These are phyloP conservation scores for Dacryopinax spathularia DNA, from an alignment of 768 basidiomycete species.

Conservation along the genomic window DNA sequence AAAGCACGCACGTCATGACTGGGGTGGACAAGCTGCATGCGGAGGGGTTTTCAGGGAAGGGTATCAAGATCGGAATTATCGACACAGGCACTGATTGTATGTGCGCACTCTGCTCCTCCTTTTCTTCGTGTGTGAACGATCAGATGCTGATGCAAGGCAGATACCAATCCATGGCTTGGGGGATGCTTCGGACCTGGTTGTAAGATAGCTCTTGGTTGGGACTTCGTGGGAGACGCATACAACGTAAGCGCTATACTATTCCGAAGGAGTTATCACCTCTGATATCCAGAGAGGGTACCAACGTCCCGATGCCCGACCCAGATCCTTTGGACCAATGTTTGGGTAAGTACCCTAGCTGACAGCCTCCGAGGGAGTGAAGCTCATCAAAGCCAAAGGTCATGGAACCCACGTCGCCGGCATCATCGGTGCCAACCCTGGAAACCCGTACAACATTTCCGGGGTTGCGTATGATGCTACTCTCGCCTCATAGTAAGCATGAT, in stretches of 20 bases:
- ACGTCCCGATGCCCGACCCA: slow-evolving; percentile 36
- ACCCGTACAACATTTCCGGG: slow-evolving; percentile 52
- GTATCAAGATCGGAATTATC: slow-evolving; percentile 53
- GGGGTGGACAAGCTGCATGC: slow-evolving; percentile 55
- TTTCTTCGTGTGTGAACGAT: background rate
- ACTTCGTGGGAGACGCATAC: slow-evolving; percentile 45
- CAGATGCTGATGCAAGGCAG: slow-evolving; percentile 23
- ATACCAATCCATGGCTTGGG: slow-evolving; percentile 41
- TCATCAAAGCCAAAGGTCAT: too few relatives aligned
- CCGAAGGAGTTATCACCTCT: too few relatives aligned
- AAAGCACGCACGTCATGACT: slow-evolving; percentile 42
- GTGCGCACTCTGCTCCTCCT: slow-evolving; percentile 5
- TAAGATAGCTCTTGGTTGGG: slow-evolving; percentile 39
- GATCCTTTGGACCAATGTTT: slow-evolving; percentile 42
- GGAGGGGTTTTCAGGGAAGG: slow-evolving; percentile 44
- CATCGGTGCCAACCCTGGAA: slow-evolving; percentile 45
- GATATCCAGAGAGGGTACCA: slow-evolving; percentile 22
- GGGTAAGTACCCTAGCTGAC: background rate
- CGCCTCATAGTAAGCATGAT: slow-evolving; percentile 30
- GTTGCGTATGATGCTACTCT: slow-evolving; percentile 50
- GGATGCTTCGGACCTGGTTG: slow-evolving; percentile 41
- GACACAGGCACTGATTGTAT: slow-evolving; percentile 24
- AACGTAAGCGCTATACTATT: slow-evolving; percentile 19
- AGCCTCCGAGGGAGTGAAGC: too few relatives aligned
- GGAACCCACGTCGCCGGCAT: slow-evolving; percentile 50